Base-by-base conservation (phyloP, 75 land plant species). In the Cryptomeria japonica region DNA sequence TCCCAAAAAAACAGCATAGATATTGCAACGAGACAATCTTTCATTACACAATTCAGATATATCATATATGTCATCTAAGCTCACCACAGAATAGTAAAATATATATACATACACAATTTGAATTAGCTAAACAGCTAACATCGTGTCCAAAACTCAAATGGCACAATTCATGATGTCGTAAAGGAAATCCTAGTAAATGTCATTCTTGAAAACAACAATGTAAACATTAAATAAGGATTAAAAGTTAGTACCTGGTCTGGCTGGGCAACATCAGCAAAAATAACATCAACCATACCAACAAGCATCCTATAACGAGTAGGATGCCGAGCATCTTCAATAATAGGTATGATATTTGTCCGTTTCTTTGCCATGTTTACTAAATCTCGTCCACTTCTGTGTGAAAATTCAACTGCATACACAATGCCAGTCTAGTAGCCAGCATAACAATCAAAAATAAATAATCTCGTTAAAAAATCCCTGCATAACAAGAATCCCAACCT, bases 401-500 rank as follows among this genome's bases (percentile, higher is more conserved):
- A 97, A 84, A 97, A 96, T 75, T 97, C 99, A 1, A 97, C 99
- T 14, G 99, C 99, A 93, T 97, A 97, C 3, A 97, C 98, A 36
- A 96, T 88, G 32, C 99, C 98, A 14, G 92, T 87, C 95, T 96
- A 88, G 78, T 31, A 86, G 87, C 31, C 80, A 86, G 92, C 85
- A 34, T 22, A 32, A 90, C 22, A 76, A 84, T 77, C 32, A 73
- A 79, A 44, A 75, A 77, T 73, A 19, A 64, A 77, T 34, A 77
- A n/a, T 11, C n/a, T n/a, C n/a, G n/a, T n/a, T n/a, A 39, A 28
- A 68, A 42, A 44, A 44, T 44, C 16, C 14, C 2, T 15, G 2
- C 19, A 56, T 2, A 56, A 53, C 56, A 49, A 49, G 12, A 49
- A 49, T 15, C 19, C 58, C 19, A 56, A 15, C 58, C 58, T 56